Base-by-base conservation (phyloP, 805 yeast genomes). In the Kuraishia cidri region DNA sequence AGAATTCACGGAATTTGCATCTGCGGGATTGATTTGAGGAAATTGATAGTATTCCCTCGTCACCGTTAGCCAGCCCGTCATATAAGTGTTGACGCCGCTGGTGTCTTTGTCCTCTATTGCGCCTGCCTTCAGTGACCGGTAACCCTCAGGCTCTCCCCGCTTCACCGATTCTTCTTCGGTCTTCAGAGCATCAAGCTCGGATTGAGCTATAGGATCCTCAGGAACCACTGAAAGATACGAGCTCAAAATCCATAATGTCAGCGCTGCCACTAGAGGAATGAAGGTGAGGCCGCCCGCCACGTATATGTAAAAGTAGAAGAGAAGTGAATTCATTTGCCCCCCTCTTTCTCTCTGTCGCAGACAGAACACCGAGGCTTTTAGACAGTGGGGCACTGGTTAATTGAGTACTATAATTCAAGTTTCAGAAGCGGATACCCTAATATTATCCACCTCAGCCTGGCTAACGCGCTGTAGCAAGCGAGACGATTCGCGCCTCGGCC, bases 1-100 rank as follows among this genome's bases (percentile, higher is more conserved):
- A 14, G 31, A 38, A 5, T 13, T 20, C 5, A 14, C 25, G 6
- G 35, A 26, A 14, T 7, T 22, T 28, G 45, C 42, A 4, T 48
- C 52, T 4, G 38, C 40, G 2, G 59, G 47, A 19, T 52, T 48
- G 5, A 56, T 40, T 33, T 58, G 62, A 44, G 80, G 47, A 55
- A 69, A 62, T 36, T 66, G 60, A 56, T 80, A 65, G 49, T 79
- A 83, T 42, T 82, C 90, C 38, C 75, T 77, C 0, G 94, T 82
- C n/a, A 88, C 88, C 3, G 80, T 73, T 2, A 86, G 57, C 94
- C 94, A 84, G 6, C 94, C 95, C 8, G 73, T 60, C 48, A 68
- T 72, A 43, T 56, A 68, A 0, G 85, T 69, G 17, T 75, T 73
- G 1, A 80, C 71, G 3, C 92, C 94, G 0, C 72, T 52, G n/a